Conservation (phyloP, 192 early-diverging fungal genomes). For the Diversispora epigaea region DNA sequence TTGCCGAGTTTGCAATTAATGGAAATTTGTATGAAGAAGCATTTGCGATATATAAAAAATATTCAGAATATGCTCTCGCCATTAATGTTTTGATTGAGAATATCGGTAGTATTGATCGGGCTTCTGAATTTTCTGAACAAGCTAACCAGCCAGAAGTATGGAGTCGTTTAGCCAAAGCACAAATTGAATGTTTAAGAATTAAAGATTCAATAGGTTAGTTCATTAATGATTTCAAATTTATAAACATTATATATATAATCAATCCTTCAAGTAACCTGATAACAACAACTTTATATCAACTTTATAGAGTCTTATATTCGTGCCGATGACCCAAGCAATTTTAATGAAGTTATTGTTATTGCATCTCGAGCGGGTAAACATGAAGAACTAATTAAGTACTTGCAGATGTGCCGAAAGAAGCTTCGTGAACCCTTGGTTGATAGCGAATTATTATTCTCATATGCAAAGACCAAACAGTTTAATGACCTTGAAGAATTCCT, state of each 20-base stretch:
- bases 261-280: not conserved
- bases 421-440: constrained; percentile 95
- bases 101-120: constrained; percentile 91
- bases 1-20: constrained; percentile 93
- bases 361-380: constrained; percentile 84
- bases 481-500: constrained; percentile 95
- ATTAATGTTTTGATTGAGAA: constrained; percentile 92
- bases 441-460: constrained; percentile 93
- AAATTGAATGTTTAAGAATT: constrained; percentile 85
- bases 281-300: not conserved
- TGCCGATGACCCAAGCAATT: constrained; percentile 89
- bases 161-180: constrained; percentile 93
- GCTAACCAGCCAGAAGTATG: constrained; percentile 91
- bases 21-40: constrained; percentile 93
- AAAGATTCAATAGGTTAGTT: constrained; percentile 83
- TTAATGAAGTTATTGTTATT: constrained; percentile 81
- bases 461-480: constrained; percentile 90
- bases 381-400: constrained; percentile 91
- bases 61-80: constrained; percentile 84
- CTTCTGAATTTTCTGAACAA: constrained; percentile 93
- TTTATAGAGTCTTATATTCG: constrained; percentile 90
- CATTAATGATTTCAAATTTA: not conserved
- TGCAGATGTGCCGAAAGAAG: constrained; percentile 94
- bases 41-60: constrained; percentile 93
- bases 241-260: not conserved